Base-by-base conservation (phyloP, 179 eudicot species). In the Dionaea muscipula region DNA sequence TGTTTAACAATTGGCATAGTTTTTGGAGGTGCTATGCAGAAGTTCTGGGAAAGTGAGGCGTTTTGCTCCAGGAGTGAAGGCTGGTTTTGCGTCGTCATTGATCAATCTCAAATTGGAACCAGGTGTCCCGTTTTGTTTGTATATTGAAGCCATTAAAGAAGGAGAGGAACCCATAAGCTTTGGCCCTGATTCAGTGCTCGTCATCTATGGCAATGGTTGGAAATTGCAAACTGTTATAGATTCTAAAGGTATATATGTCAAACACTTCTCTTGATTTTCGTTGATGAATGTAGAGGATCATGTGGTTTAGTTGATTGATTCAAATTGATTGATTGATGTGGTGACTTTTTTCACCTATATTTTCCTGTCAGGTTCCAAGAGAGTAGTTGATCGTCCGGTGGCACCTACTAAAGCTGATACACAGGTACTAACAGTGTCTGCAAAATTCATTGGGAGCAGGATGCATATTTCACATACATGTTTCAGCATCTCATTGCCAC, bases 61-160 rank as follows among this genome's bases (percentile, higher is more conserved):
- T 18, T 90, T 90, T 60, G 73, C 94, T 0, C 70, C 68, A 0
- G 95, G 94, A 27, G 85, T 93, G 8, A 81, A 83, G 60, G 85
- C 95, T 0, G 77, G 78, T 19, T 90, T 79, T 64, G 95, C 97
- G 0, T 54, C 75, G 62, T 67, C 73, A 38, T 58, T 90, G 72
- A 86, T 86, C 12, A 83, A 86, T 70, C 72, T 64, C 45, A 86
- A 83, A 71, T 39, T 78, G 35, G 72, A 58, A 21, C 55, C 52
- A 44, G 69, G 53, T 22, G 28, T 36, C 24, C 81, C 83, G 12
- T 50, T 53, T 28, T 79, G 75, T n/a, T 63, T 72, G 39, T 71
- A 83, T 45, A 81, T 90, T 31, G 87, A 90, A 70, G 85, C 95
- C 0, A 77, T 64, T 67, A 86, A 90, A 75, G 84, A 62, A 22